phyloP scores from a whole-genome alignment of 106 monocot genomes.

The Posidonia australis region DNA sequence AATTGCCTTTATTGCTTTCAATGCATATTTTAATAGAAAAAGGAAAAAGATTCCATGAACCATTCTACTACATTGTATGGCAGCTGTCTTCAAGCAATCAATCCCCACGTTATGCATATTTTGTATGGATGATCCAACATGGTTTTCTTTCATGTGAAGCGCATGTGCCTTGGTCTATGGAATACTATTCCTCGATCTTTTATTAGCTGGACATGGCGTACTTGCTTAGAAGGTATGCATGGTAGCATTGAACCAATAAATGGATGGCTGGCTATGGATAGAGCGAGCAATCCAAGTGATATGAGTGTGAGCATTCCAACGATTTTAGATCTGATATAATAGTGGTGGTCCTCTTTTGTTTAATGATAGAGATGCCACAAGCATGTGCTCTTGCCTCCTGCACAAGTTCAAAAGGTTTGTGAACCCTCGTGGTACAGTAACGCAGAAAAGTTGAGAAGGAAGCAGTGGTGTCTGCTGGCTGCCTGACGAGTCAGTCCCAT shows the following conservation, averaged over 20 bases:
- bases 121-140: background rate
- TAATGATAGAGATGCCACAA: slow-evolving; percentile 8
- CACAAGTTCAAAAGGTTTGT: background rate
- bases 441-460: too few species aligned
- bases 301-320: background rate
- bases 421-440: background rate
- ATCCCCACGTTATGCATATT: too few species aligned
- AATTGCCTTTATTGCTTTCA: too few species aligned
- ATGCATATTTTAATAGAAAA: too few species aligned
- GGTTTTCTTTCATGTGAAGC: background rate
- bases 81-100: too few species aligned
- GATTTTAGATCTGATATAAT: slow-evolving; percentile 4
- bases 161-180: slow-evolving; percentile 7
- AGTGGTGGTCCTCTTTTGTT: background rate
- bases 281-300: background rate
- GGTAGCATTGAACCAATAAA: too few species aligned
- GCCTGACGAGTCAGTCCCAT: too few species aligned
- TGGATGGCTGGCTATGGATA: background rate
- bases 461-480: too few species aligned
- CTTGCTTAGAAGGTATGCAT: too few species aligned
- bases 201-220: background rate
- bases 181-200: background rate
- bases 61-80: too few species aligned
- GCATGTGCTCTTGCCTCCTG: slow-evolving; percentile 12
- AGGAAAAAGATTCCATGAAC: too few species aligned